Base-by-base conservation (phyloP, 2,329 filamentous ascomycete species). In the Atkinsonella texensis region DNA sequence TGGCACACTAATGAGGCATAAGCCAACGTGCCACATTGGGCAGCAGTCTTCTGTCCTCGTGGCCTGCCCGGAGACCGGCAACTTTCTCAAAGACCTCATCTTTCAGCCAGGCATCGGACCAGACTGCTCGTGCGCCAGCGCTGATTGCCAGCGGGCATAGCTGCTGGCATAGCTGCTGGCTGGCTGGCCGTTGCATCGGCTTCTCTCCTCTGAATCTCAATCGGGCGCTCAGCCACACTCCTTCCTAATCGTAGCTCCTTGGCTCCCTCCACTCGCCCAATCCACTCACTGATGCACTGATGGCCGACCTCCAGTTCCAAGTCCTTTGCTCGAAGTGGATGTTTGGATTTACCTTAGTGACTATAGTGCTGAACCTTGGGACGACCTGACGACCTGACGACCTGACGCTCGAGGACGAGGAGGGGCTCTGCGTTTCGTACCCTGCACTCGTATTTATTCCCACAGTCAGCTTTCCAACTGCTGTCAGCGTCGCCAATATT, bases 161-260 rank as follows among this genome's bases (percentile, higher is more conserved):
- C 20, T 28, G 28, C 28, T 28, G n/a, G n/a, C n/a, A n/a, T n/a
- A 23, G 20, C 20, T 28, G 28, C 28, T 28, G 28, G 28, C 28
- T 8, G 28, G 4, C 35, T 15, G 35, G 2, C 3, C 33, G 33
- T 13, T 35, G 10, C 33, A 35, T n/a, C 3, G 40, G 8, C 40
- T 20, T 20, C 15, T n/a, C 17, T 28, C 10, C 23, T 15, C 6
- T 46, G 31, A 28, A 50, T 39, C 48, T 40, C 20, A 33, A 40
- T 39, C 18, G 23, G 11, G 46, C 35, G 20, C 42, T 41, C 20
- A 50, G 49, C 49, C 49, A 46, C 33, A 44, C 49, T 18, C 48
- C 48, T 33, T 4, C 18, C 32, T n/a, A 13, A 31, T 12, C 5
- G n/a, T 12, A 31, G 20, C 20, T 49, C 47, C 39, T 20, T 39